Evolutionary conservation across 352 stramenopile species (phyloP), one percentile per base, ranked within the genome.

Genomic region (Chrysophaeum taylorii): DNA sequence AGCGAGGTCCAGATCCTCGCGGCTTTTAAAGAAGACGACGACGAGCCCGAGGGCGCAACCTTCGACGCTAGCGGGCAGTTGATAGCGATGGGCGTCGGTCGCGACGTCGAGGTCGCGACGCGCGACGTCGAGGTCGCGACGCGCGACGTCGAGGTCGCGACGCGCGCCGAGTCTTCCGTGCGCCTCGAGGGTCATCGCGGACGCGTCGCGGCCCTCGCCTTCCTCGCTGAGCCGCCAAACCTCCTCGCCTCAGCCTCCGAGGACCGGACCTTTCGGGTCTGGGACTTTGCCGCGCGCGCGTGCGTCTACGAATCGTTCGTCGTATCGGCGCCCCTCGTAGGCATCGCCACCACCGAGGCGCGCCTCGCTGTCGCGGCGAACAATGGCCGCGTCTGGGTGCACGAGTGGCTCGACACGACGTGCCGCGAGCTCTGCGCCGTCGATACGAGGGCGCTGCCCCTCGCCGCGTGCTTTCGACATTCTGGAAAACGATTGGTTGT

Each of bases 181-280:
- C n/a, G 52, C 4, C 23, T 63, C 9, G 52, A 63, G 27, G 33
- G 57, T 36, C 57, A 45, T 7, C 57, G 31, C 7, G 33, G 33
- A 1, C 57, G 35, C 33, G 36, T 66, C 57, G 27, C 57, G 57
- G 57, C 33, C 33, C 16, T 27, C 31, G 35, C 33, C 33, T 66
- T 66, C 35, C 7, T 35, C 14, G 57, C 31, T 5, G 35, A 2
- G 15, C 33, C 16, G 33, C 18, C 12, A 36, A 5, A n/a, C 33
- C 2, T 7, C 57, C 15, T 66, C 33, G 27, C 57, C 12, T 38
- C 31, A 2, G 9, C 14, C 14, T 9, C 12, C 57, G 57, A 66
- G 57, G 57, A 66, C 57, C 57, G 57, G 16, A 45, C 57, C 31
- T 66, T 66, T 25, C 25, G 33, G 57, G 57, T 66, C 57, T 66